Base-by-base conservation (phyloP, 495 filamentous ascomycete genomes). In the Talaromyces borbonicus region DNA sequence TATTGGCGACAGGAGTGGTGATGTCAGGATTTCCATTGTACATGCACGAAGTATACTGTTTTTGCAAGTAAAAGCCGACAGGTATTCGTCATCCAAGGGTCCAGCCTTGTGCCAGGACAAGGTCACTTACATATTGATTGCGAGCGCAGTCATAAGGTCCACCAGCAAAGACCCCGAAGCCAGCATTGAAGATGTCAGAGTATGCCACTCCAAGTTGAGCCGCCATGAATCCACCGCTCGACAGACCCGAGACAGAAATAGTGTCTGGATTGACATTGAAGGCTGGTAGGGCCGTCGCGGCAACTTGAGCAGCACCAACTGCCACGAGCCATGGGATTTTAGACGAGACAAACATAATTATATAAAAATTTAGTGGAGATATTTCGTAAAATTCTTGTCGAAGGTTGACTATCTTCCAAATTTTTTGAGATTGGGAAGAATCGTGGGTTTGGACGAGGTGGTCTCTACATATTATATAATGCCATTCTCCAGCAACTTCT, bases 131-230 rank as follows among this genome's bases (percentile, higher is more conserved):
- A 19, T 37, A 19, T 19, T 37, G 35, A 11, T 37, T 22, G 8
- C 35, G 35, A 8, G 35, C 35, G n/a, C 35, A 37, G 22, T 37
- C 35, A 11, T 37, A 37, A 12, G 35, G 35, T 0, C 35, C 35
- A 37, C 35, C 18, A 12, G 35, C 35, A 12, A 37, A 37, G 9
- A 37, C 35, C 0, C 35, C 35, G 8, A 37, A 22, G 11, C 35
- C 35, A 37, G 22, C 35, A 37, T 37, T 37, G 35, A 37, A 37
- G 35, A 37, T 4, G 5, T 37, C 35, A 2, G 35, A 37, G n/a
- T 37, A 37, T 1, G 35, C 35, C 14, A 37, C 35, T 4, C 35
- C 35, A 37, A 37, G 35, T 12, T 37, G 35, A 8, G n/a, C 35
- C 3, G 35, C n/a, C 35, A 37, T 37, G 8, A 22, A 37, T 1